A percentile compares a stretch with the other conserved stretches of the same genome.
phyloP scores from a whole-genome alignment of 257 asterid genomes.

The Coffea canephora region DNA sequence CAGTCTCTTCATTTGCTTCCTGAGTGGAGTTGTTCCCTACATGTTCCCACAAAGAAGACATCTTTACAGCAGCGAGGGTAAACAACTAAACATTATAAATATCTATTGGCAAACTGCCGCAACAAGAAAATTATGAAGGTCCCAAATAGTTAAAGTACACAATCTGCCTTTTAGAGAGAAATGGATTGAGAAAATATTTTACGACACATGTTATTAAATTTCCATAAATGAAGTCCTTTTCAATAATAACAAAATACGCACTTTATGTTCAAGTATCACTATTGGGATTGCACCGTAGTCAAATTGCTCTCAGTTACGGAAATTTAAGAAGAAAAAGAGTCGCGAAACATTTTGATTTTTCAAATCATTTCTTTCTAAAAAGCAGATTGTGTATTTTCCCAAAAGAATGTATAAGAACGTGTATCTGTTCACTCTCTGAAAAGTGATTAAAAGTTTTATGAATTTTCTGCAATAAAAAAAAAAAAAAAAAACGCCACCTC shows the following conservation, averaged over 20 bases:
- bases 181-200: no score
- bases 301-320: background rate
- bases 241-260: background rate
- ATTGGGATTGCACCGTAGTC: background rate
- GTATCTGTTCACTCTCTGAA: background rate
- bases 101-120: background rate
- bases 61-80: constrained; percentile 1
- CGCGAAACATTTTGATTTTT: background rate
- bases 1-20: constrained; percentile 58
- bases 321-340: background rate
- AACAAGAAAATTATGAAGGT: background rate
- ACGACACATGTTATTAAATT: no score
- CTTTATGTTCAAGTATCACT: background rate
- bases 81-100: background rate
- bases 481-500: background rate
- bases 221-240: background rate
- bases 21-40: constrained; percentile 37
- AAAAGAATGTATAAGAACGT: background rate
- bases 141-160: background rate
- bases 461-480: background rate
- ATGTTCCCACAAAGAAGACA: constrained; percentile 25
- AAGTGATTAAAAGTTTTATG: background rate
- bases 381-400: background rate
- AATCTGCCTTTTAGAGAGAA: no score
- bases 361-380: background rate